Percentiles rank a stretch among this genome's conserved stretches.
phyloP scores from a whole-genome alignment of 768 basidiomycete species.

The Trametes gibbosa region DNA sequence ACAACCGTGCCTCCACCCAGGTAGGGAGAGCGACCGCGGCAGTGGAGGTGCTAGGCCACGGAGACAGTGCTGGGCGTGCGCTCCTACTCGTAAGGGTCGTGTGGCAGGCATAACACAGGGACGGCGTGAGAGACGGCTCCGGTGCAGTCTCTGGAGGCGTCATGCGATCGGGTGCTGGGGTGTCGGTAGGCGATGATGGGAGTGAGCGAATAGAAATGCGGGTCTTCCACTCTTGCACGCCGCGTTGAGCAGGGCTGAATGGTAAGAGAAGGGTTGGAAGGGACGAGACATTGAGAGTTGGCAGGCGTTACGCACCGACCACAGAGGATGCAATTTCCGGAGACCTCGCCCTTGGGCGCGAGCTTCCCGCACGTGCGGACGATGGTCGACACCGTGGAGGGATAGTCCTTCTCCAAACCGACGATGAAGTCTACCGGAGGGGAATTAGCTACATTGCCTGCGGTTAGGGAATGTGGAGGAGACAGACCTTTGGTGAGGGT shows the following conservation, averaged over 20 bases:
- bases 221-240: conserved; percentile 70
- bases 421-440: conserved; percentile 69
- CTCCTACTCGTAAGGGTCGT: conserved; percentile 59
- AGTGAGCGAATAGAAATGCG: conserved; percentile 66
- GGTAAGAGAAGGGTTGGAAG: background rate
- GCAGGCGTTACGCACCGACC: conserved; percentile 46
- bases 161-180: conserved; percentile 3
- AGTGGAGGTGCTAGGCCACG: background rate
- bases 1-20: conserved; percentile 18
- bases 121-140: conserved; percentile 33
- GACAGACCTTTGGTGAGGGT: conserved; percentile 63
- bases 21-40: conserved; percentile 20
- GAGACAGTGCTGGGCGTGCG: conserved; percentile 38
- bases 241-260: conserved; percentile 59
- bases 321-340: conserved; percentile 57
- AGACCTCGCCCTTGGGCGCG: conserved; percentile 56
- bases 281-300: background rate
- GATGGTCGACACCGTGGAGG: conserved; percentile 84
- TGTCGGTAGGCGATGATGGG: background rate
- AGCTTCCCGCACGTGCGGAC: conserved; percentile 78
- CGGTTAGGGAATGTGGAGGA: background rate
- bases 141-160: background rate
- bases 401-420: conserved; percentile 78
- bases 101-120: conserved; percentile 64
- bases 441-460: background rate